Base-by-base conservation (phyloP, 768 basidiomycete genomes). In the Naematelia encephala region DNA sequence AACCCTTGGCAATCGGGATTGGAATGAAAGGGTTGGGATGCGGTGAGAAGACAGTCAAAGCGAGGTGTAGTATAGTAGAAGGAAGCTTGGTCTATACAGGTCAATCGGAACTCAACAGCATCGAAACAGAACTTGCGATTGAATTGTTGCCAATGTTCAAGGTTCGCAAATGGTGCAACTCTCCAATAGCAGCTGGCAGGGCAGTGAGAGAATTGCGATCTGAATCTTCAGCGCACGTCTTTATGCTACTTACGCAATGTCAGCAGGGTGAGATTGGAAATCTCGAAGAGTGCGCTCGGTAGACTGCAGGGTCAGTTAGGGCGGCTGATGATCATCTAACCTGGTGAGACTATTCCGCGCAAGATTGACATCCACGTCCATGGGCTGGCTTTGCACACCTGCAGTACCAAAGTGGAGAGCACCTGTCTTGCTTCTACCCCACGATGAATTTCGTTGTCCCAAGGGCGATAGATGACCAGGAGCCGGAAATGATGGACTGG, bases 131-230 rank as follows among this genome's bases (percentile, higher is more conserved):
- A 59, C 70, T 50, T 30, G 69, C 71, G 13, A 77, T 68, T 25
- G 63, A 52, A 54, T 77, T 77, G 39, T 61, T 59, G 29, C 71
- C 60, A 48, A 77, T 72, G 51, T 77, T 77, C 21, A 77, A 65
- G 52, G 70, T 73, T 54, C 67, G 68, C 14, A 77, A 61, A 44
- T 72, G 59, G 21, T 50, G 44, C 25, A 77, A 54, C 27, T 66
- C 62, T 4, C 70, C 72, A 30, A 77, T 72, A 2, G 71, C 75
- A 19, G 73, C 70, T 14, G 75, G 75, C 16, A 77, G 47, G 3
- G 58, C 29, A 0, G 60, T 73, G 21, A 77, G 46, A 22, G 65
- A 54, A 46, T 77, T 77, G 13, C 63, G 59, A 2, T 64, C 72
- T 73, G 27, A 16, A 59, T 49, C 22, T 10, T 56, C 51, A 57